phyloP scores from a whole-genome alignment of 1,284 basidiomycete species.

The Ceratobasidium sp. region DNA sequence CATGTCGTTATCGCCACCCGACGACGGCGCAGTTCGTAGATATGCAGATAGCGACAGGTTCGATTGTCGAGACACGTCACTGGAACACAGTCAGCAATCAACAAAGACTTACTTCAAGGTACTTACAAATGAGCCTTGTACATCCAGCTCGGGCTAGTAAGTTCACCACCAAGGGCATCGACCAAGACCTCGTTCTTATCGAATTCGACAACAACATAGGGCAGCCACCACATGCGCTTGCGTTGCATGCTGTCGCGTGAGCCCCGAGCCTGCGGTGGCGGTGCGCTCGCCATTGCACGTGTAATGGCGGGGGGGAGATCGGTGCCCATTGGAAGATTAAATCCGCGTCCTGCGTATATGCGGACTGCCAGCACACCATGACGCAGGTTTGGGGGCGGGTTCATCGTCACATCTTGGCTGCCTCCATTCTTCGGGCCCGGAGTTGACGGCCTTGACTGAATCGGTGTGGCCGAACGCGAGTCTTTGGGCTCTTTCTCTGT shows the following conservation, averaged over 20 bases:
- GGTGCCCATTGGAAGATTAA: conserved; percentile 73
- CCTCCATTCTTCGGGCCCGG: not conserved
- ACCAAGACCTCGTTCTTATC: conserved; percentile 99
- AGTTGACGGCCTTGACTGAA: conserved; percentile 68
- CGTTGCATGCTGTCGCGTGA: conserved; percentile 87
- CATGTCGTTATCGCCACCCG: conserved; percentile 74
- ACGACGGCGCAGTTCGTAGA: conserved; percentile 72
- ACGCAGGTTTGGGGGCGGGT: conserved; percentile 56
- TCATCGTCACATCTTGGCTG: conserved; percentile 12
- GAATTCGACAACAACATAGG: conserved; percentile 96
- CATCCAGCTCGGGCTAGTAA: conserved; percentile 83
- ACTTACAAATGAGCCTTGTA: conserved; percentile 94
- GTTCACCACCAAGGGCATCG: conserved; percentile 91
- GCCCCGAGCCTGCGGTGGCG: conserved; percentile 56
- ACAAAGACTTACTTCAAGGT: too few relatives aligned
- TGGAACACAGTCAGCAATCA: conserved; percentile 48
- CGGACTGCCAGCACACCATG: conserved; percentile 84
- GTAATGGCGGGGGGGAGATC: conserved; percentile 85
- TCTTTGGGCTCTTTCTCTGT: conserved; percentile 41
- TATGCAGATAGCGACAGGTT: conserved; percentile 88
- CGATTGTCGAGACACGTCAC: conserved; percentile 87
- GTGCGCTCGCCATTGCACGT: conserved; percentile 67
- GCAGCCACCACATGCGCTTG: conserved; percentile 93
- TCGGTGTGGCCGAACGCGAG: conserved; percentile 23
- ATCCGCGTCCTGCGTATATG: conserved; percentile 82